Evolutionary conservation across 2,329 filamentous ascomycete species (phyloP).

Genomic region (Xylariales sp.): DNA sequence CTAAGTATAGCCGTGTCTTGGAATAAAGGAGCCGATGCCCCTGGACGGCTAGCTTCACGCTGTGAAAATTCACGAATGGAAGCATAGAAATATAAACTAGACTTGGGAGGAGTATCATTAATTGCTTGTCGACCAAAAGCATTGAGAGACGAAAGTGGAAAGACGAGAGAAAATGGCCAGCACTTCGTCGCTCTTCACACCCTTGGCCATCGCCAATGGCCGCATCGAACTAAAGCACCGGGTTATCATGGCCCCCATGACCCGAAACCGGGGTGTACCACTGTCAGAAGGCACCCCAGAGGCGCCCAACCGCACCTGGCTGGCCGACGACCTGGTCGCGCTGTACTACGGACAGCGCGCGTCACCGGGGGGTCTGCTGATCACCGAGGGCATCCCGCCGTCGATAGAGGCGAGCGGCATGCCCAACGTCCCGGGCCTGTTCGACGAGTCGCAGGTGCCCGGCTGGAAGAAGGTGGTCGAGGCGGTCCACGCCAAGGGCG

Average conservation of each 20-base stretch:
- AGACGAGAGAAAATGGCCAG: neutral
- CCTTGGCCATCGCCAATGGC: conserved; percentile 33
- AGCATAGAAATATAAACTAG: no score
- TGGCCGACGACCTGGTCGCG: conserved; percentile 35
- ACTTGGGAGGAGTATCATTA: no score
- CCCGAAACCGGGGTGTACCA: conserved; percentile 46
- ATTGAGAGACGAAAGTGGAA: neutral
- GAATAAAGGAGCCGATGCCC: no score
- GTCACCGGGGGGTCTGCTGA: conserved; percentile 34
- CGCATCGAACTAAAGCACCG: conserved; percentile 45
- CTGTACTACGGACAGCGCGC: conserved; percentile 39
- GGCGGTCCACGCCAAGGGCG: conserved; percentile 54
- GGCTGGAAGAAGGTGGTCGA: conserved; percentile 55
- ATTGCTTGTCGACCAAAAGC: no score
- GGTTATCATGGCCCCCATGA: conserved; percentile 46
- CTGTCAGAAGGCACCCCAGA: conserved; percentile 35
- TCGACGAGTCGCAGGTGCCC: conserved; percentile 43
- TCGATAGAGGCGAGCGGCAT: conserved; percentile 27
- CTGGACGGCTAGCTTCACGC: no score
- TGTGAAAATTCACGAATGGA: no score
- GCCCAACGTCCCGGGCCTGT: conserved; percentile 51
- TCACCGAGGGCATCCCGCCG: conserved; percentile 44
- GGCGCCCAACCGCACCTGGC: conserved; percentile 44
- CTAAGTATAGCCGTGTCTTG: no score
- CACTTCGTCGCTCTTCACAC: conserved; percentile 30